Evolutionary conservation across 129 eudicot species (phyloP).

Genomic region (Silybum marianum): DNA sequence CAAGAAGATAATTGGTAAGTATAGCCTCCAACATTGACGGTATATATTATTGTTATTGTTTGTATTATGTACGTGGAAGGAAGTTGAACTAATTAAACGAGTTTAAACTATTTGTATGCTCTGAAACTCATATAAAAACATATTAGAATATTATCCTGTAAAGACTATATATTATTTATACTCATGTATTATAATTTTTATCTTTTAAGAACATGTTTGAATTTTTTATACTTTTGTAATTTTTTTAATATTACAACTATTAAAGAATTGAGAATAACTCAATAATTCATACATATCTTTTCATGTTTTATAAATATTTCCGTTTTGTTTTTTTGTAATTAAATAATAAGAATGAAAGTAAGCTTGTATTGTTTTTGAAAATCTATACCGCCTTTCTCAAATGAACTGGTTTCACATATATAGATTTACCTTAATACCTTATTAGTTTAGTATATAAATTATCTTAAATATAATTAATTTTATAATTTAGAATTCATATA

Average conservation of each 20-base stretch:
- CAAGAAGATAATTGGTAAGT: not conserved
- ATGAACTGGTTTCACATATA: not conserved
- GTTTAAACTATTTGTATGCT: not conserved
- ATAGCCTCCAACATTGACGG: constrained; percentile 1
- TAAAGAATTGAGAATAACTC: no score
- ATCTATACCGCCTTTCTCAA: not conserved
- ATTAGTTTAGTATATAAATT: no score
- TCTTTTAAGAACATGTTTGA: no score
- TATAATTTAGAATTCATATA: no score
- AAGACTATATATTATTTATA: not conserved
- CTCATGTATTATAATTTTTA: not conserved
- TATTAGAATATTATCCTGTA: not conserved
- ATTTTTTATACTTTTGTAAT: no score
- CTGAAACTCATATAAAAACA: not conserved
- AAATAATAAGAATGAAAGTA: no score
- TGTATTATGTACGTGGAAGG: not conserved
- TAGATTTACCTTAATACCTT: no score
- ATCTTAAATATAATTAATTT: no score
- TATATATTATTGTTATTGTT: not conserved
- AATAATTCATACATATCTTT: no score
- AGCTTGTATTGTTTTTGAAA: not conserved
- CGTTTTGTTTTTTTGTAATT: no score
- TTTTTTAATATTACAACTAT: no score
- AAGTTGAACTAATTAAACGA: not conserved
- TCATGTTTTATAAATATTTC: no score